Percentiles rank a stretch among this genome's conserved stretches.
phyloP scores from a whole-genome alignment of 108 stramenopile genomes.

The Fragilaria radians region DNA sequence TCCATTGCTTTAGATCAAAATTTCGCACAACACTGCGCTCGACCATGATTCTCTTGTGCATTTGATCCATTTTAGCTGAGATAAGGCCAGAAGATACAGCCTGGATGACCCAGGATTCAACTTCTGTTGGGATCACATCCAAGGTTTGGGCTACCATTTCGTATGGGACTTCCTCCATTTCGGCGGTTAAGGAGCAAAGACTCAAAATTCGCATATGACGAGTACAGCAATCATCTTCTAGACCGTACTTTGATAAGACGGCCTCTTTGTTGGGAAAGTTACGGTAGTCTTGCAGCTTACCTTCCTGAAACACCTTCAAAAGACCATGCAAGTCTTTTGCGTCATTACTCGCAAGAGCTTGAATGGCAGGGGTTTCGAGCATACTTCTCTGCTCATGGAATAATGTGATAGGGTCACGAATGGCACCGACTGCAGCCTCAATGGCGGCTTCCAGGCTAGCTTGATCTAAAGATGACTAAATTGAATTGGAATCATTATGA shows the following conservation, averaged over 20 bases:
- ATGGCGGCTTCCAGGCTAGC: constrained; percentile 48
- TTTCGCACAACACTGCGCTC: constrained; percentile 71
- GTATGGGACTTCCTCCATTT: constrained; percentile 77
- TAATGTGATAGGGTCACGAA: constrained; percentile 70
- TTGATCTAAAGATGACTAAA: constrained; percentile 48
- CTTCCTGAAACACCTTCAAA: constrained; percentile 75
- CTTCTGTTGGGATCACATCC: constrained; percentile 51
- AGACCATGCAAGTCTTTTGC: constrained; percentile 42
- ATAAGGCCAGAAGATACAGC: constrained; percentile 74
- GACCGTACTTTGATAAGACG: constrained; percentile 41
- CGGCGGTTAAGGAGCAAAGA: constrained; percentile 57
- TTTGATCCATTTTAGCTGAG: constrained; percentile 85
- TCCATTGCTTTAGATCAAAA: constrained; percentile 82
- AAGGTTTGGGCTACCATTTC: constrained; percentile 59
- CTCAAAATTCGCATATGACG: constrained; percentile 79
- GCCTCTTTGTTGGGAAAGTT: constrained; percentile 46
- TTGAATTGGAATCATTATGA: background rate
- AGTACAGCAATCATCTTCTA: constrained; percentile 47
- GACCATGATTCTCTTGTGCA: constrained; percentile 70
- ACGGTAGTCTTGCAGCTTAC: constrained; percentile 71
- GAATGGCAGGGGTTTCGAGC: constrained; percentile 52
- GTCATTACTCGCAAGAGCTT: constrained; percentile 39
- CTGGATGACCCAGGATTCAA: constrained; percentile 82
- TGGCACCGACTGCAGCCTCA: constrained; percentile 69
- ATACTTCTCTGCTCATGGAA: constrained; percentile 66